A percentile compares a stretch with the other conserved stretches of the same genome.
These are phyloP conservation scores for Termitomyces sp. DNA, from an alignment of 768 basidiomycete species.

Conservation along the genomic window DNA sequence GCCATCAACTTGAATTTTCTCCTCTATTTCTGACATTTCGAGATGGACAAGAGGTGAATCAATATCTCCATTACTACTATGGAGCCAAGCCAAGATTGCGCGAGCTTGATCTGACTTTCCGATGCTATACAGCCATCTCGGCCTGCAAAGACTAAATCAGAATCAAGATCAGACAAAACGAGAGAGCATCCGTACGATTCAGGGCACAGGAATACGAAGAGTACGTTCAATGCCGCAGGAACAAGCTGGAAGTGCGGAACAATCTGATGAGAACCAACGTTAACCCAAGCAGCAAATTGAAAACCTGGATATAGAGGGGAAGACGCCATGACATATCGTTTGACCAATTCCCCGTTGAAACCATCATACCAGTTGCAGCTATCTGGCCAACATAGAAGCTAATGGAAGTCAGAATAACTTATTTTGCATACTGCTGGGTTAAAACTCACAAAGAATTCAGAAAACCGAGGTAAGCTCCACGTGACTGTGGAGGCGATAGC, in stretches of 20 bases:
- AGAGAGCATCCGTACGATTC: constrained; percentile 38
- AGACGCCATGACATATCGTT: constrained; percentile 47
- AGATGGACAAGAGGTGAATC: constrained; percentile 49
- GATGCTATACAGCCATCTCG: constrained; percentile 50
- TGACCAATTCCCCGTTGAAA: constrained; percentile 41
- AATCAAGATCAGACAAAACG: not conserved
- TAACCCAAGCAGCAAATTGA: not conserved
- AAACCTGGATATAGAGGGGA: constrained; percentile 47
- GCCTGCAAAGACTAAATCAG: constrained; percentile 25
- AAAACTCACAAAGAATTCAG: constrained; percentile 46
- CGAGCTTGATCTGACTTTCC: constrained; percentile 42
- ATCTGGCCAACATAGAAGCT: constrained; percentile 56
- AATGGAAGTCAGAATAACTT: not conserved
- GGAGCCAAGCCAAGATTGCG: constrained; percentile 42
- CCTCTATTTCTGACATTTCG: constrained; percentile 53
- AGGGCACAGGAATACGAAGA: constrained; percentile 44
- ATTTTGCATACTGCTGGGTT: not conserved
- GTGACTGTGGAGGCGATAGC: constrained; percentile 43
- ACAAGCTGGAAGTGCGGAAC: constrained; percentile 26
- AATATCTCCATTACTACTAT: constrained; percentile 41
- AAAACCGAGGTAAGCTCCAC: constrained; percentile 50
- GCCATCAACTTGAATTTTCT: constrained; percentile 45
- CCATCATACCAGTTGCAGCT: constrained; percentile 53
- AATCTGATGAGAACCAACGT: not conserved
- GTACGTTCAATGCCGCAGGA: constrained; percentile 45